A percentile compares a stretch with the other conserved stretches of the same genome.
These are phyloP conservation scores for Pelargonium australe DNA, from an alignment of 441 rosid species.

Conservation along the genomic window DNA sequence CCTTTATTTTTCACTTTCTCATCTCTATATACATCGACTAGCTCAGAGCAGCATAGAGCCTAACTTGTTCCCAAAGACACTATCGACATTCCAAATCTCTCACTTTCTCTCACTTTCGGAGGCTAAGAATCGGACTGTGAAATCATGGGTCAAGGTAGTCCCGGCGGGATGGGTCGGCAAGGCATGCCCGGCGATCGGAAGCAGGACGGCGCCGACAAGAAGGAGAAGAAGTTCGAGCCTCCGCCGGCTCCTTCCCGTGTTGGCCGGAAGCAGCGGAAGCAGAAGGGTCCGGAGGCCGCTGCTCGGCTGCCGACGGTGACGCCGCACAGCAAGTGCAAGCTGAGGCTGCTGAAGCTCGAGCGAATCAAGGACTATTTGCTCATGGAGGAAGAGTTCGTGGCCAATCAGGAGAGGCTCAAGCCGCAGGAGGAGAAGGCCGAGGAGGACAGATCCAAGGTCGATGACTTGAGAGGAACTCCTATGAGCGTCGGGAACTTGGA, in stretches of 20 bases:
- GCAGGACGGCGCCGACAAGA: constrained; percentile 50
- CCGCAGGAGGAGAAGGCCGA: constrained; percentile 98
- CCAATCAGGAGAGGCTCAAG: constrained; percentile 78
- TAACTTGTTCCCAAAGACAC: no score
- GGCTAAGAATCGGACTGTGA: background rate
- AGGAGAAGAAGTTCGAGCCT: constrained; percentile 69
- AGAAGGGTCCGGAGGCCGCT: constrained; percentile 89
- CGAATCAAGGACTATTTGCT: constrained; percentile 80
- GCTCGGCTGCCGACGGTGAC: constrained; percentile 82
- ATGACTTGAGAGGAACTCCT: constrained; percentile 85
- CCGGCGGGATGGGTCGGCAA: constrained; percentile 45
- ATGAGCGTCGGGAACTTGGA: constrained; percentile 95
- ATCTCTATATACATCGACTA: no score
- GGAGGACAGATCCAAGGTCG: constrained; percentile 91
- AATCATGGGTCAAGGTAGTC: constrained; percentile 60
- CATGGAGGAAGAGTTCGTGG: constrained; percentile 94
- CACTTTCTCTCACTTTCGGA: no score
- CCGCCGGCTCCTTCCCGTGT: constrained; percentile 87
- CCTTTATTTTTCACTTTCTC: no score
- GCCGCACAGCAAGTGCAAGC: constrained; percentile 76
- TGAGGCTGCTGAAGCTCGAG: constrained; percentile 69
- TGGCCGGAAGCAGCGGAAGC: constrained; percentile 81
- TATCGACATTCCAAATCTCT: no score
- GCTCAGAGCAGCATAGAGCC: no score
- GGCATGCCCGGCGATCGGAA: constrained; percentile 43